phyloP scores from a whole-genome alignment of 2,329 filamentous ascomycete genomes.

The Ramichloridium luteum region DNA sequence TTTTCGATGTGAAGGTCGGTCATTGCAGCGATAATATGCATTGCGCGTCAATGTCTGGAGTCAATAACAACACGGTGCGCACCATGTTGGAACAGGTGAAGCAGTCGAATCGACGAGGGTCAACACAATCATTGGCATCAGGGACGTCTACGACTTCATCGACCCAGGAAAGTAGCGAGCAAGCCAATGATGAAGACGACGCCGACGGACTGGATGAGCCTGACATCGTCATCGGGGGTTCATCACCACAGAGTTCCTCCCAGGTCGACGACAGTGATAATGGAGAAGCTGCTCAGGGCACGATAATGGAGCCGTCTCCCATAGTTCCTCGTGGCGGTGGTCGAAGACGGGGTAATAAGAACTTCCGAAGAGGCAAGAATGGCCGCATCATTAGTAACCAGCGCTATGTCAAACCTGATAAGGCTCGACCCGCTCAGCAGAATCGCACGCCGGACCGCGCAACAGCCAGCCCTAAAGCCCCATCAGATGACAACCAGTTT shows the following conservation, averaged over 20 bases:
- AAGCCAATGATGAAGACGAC: slow-evolving; percentile 13
- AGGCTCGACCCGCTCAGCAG: slow-evolving; percentile 6
- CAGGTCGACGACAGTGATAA: slow-evolving; percentile 12
- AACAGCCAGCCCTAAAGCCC: slow-evolving; percentile 5
- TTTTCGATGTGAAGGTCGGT: slow-evolving; percentile 69
- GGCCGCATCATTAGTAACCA: slow-evolving; percentile 2
- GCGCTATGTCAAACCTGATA: slow-evolving; percentile 15
- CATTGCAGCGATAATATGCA: slow-evolving; percentile 42
- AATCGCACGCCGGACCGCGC: slow-evolving; percentile 2
- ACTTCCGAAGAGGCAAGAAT: slow-evolving; percentile 3
- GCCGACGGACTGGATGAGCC: slow-evolving; percentile 15
- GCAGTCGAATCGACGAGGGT: slow-evolving; percentile 12
- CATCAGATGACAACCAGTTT: slow-evolving; percentile 19
- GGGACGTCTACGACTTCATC: slow-evolving; percentile 14
- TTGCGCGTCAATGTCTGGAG: slow-evolving; percentile 39
- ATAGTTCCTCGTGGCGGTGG: not conserved
- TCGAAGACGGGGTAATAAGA: not conserved
- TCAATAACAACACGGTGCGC: slow-evolving; percentile 11
- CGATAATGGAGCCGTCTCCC: slow-evolving; percentile 6
- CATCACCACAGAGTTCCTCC: slow-evolving; percentile 3
- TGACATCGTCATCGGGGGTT: slow-evolving; percentile 16
- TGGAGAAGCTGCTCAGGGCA: slow-evolving; percentile 6
- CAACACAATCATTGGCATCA: slow-evolving; percentile 17
- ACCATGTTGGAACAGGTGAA: slow-evolving; percentile 22
- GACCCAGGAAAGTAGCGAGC: slow-evolving; percentile 9